These are phyloP conservation scores for Planoprotostelium fungivorum DNA, from an alignment of 78 protist species.

Conservation along the genomic window DNA sequence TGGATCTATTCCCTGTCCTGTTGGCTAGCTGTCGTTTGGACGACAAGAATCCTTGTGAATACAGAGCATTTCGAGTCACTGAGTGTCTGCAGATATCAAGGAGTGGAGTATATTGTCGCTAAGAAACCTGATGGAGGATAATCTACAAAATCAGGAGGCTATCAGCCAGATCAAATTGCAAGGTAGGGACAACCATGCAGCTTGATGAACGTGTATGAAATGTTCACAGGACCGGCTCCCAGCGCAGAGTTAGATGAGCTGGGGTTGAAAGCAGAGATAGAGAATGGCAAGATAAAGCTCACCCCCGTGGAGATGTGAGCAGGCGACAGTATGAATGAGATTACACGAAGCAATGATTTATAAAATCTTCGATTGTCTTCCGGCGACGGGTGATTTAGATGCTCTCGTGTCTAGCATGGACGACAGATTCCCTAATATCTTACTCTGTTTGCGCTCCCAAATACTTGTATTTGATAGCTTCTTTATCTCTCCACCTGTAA, in stretches of 20 bases:
- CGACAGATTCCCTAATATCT: not conserved
- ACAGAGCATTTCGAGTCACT: not conserved
- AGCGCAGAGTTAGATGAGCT: not conserved
- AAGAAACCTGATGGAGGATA: not conserved
- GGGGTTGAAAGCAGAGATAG: not conserved
- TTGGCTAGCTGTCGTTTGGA: not conserved
- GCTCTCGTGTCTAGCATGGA: not conserved
- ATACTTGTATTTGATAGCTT: not conserved
- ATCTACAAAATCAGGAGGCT: not conserved
- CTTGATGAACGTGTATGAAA: not conserved
- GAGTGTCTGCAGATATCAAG: not conserved
- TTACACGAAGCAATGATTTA: no score
- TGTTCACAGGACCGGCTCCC: not conserved
- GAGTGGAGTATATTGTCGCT: not conserved
- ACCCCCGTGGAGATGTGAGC: not conserved
- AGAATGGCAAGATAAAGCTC: not conserved
- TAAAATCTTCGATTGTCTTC: no score
- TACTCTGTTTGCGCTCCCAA: not conserved
- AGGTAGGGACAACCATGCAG: not conserved
- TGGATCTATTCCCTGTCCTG: not conserved
- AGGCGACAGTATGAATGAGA: no score
- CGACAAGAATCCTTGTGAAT: not conserved
- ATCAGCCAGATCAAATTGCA: not conserved
- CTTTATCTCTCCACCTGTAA: not conserved
- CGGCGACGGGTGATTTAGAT: not conserved